Evolutionary conservation across 148 eudicot genomes (phyloP).

Genomic region (Rhododendron williamsianum): DNA sequence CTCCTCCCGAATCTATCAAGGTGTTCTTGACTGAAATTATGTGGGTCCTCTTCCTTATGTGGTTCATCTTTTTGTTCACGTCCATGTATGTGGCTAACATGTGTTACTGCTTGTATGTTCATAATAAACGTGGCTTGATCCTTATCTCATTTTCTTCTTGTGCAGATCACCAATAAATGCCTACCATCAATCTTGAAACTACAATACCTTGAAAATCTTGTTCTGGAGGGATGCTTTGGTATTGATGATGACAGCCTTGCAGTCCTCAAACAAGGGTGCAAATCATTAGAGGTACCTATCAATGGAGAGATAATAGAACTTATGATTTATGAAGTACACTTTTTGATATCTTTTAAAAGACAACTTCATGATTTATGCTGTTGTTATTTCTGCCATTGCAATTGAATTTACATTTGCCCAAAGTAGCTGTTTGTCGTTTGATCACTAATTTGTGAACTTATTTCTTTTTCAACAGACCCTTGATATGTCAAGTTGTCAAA

Average conservation of each 20-base stretch:
- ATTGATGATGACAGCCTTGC: slow-evolving; percentile 72
- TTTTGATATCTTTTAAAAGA: neutral
- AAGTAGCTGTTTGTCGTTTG: neutral
- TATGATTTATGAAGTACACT: neutral
- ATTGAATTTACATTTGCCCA: neutral
- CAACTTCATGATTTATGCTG: neutral
- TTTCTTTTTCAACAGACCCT: slow-evolving; percentile 43
- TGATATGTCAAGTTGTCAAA: slow-evolving; percentile 80
- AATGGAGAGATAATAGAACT: neutral
- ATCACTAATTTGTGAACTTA: slow-evolving; percentile 6
- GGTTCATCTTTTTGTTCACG: neutral
- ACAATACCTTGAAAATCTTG: slow-evolving; percentile 65
- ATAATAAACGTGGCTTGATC: neutral
- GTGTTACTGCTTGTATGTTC: neutral
- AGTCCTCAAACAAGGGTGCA: slow-evolving; percentile 60
- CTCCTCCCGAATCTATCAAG: neutral
- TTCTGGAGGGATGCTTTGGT: slow-evolving; percentile 89
- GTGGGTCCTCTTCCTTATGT: neutral
- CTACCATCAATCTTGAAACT: slow-evolving; percentile 64
- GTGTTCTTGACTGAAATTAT: neutral
- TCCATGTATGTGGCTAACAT: neutral
- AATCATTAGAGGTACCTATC: slow-evolving; percentile 63
- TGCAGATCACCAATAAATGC: slow-evolving; percentile 78
- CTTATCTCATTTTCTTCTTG: slow-evolving; percentile 11
- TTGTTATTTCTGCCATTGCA: neutral